A percentile compares a stretch with the other conserved stretches of the same genome.
Evolutionary conservation across 345 rosid genomes (phyloP).

Genomic region (rapeseed (Brassica napus)): DNA sequence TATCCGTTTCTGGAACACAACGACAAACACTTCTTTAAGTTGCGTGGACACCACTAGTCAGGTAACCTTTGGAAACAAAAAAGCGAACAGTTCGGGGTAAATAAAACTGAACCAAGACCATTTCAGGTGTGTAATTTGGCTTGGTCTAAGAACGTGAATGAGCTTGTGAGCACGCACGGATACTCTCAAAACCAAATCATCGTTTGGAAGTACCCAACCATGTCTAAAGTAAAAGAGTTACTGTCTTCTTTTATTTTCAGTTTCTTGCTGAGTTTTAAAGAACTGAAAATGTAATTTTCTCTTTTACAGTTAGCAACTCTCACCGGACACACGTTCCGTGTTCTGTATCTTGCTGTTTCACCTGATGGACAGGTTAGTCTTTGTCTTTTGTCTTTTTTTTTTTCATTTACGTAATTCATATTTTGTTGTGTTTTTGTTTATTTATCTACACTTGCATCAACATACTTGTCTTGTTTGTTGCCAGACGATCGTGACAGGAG

Average conservation of each 20-base stretch:
- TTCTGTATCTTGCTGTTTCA: slow-evolving; percentile 97
- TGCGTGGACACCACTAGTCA: slow-evolving; percentile 97
- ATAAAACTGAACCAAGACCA: neutral
- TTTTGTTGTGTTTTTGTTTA: neutral
- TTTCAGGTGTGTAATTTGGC: slow-evolving; percentile 92
- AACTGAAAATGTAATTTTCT: neutral
- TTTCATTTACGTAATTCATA: neutral
- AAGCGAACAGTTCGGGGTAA: neutral
- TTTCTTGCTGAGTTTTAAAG: neutral
- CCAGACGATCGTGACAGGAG: slow-evolving; percentile 98
- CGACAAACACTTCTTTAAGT: slow-evolving; percentile 81
- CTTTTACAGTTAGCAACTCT: slow-evolving; percentile 88
- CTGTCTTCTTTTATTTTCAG: neutral
- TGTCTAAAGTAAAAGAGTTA: slow-evolving; percentile 75
- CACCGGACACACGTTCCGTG: slow-evolving; percentile 89
- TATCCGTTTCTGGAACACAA: slow-evolving; percentile 98
- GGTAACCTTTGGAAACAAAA: slow-evolving; percentile 41
- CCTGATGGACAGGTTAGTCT: slow-evolving; percentile 94
- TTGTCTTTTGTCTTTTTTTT: neutral
- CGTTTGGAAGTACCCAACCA: slow-evolving; percentile 96
- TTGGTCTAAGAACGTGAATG: slow-evolving; percentile 98
- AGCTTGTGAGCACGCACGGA: slow-evolving; percentile 98
- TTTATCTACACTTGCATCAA: neutral
- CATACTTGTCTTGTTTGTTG: slow-evolving; percentile 17
- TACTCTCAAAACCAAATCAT: slow-evolving; percentile 97